phyloP scores from a whole-genome alignment of 306 rosid species.

The Oemleria cerasiformis region DNA sequence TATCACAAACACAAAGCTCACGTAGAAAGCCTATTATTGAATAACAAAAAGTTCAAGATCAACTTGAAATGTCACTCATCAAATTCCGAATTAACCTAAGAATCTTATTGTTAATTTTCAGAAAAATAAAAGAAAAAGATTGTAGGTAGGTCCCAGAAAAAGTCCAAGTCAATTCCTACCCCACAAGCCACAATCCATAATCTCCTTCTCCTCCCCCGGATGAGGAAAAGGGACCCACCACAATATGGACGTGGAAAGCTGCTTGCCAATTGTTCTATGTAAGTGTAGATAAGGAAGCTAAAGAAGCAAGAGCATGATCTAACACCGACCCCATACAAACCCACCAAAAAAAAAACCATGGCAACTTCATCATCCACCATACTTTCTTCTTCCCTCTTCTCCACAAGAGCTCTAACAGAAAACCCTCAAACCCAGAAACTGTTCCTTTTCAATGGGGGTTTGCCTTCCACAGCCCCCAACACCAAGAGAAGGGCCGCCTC shows the following conservation, averaged over 20 bases:
- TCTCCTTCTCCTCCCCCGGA: not conserved
- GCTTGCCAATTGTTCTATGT: conserved; percentile 4
- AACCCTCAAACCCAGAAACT: conserved; percentile 24
- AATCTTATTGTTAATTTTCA: no score
- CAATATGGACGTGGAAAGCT: conserved; percentile 7
- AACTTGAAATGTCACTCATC: no score
- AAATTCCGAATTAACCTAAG: no score
- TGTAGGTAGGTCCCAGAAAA: no score
- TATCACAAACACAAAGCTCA: no score
- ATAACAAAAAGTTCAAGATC: no score
- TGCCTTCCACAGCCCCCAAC: conserved; percentile 11
- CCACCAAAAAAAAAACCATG: conserved; percentile 26
- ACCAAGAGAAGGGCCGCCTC: conserved; percentile 31
- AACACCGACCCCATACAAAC: not conserved
- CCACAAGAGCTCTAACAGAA: conserved; percentile 24
- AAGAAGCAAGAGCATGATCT: not conserved
- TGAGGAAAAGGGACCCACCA: not conserved
- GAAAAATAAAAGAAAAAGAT: not conserved
- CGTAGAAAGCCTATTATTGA: no score
- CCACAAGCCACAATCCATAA: not conserved
- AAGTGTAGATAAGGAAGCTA: conserved; percentile 26
- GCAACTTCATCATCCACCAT: conserved; percentile 54
- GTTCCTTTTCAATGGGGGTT: conserved; percentile 23
- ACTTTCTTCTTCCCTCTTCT: conserved; percentile 44
- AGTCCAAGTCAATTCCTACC: not conserved